Evolutionary conservation across 1,284 basidiomycete species (phyloP), one percentile per base, ranked within the genome.

Genomic region (Apiotrichum laibachii): DNA sequence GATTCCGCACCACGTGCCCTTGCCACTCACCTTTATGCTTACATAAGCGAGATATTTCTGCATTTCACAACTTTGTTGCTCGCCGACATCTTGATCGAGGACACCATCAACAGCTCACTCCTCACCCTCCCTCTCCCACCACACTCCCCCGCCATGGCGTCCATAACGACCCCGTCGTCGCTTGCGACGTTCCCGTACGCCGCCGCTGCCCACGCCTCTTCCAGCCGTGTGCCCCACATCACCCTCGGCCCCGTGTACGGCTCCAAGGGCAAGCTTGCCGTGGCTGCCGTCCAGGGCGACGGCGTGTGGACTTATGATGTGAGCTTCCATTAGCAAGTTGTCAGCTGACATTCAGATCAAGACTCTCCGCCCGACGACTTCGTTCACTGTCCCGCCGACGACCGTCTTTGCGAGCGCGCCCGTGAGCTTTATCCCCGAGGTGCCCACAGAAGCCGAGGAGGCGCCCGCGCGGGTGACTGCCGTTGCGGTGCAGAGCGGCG

Each of bases 261-360:
- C 5, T 68, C 69, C 26, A 62, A 71, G 45, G 62, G 64, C 5
- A 52, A 64, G 50, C 61, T 69, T 50, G 74, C 73, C 0, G 74
- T 79, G 0, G 73, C 73, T 37, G 76, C 75, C 42, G 77, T 78
- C 40, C 72, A 73, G 63, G 77, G 76, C 5, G 76, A 77, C 60
- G 77, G 76, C 5, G 62, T 79, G 18, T 79, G 77, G 77, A 78
- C 75, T 1, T 77, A 79, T 56, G 76, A 79, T 61, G 77, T 79
- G 67, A 69, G 77, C 19, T 21, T 3, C 4, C 2, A 8, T 21
- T 67, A 26, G 35, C 21, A 0, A 5, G 12, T 19, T 19, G 21
- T 10, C 26, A 37, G 19, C 47, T 62, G 31, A 59, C 50, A 12
- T 1, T 9, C 51, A 79, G 77, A 60, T 79, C 50, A 67, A 67